Evolutionary conservation across 2,329 filamentous ascomycete genomes (phyloP), one percentile per base, ranked within the genome.

Genomic region (Westerdykella aurantiaca): DNA sequence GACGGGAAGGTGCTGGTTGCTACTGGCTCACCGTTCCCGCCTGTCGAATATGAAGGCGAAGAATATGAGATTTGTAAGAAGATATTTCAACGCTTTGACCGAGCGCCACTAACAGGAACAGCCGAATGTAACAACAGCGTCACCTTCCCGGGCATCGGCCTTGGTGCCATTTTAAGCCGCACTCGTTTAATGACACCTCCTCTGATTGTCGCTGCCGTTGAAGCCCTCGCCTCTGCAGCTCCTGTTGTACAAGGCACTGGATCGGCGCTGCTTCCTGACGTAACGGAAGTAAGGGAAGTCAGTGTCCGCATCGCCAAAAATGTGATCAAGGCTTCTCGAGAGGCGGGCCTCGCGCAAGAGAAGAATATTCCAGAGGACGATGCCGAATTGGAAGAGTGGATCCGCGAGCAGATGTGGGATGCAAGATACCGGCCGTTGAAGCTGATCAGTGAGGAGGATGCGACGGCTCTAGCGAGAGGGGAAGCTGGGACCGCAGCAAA

Each of bases 71-170:
- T 82, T 14, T 72, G 74, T 76, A 58, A 57, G 69, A 60, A 4
- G 18, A 67, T 48, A 77, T 45, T 11, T 11, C 31, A 12, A 39
- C 11, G 10, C 6, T 21, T 29, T 31, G 12, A 3, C 13, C 5
- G 7, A 4, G 9, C 6, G 11, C 5, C 34, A 18, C 47, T 58
- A 34, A 55, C 37, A n/a, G 12, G 13, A 17, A 10, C 77, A 58
- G 87, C 87, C 18, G 88, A 95, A 66, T 95, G 89, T 70, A 95
- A 95, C 70, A 95, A 95, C 69, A 85, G 82, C 1, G 86, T 86
- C 29, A 85, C 85, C 13, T 95, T 94, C 65, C 88, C 88, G 0
- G 88, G 88, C 0, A 91, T 95, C 46, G 88, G 88, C 0, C 81
- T 95, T 1, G 89, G 88, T 10, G 79, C 79, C 6, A 79, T 95